Evolutionary conservation across 768 basidiomycete genomes (phyloP).

Genomic region (Scleroderma bovista): DNA sequence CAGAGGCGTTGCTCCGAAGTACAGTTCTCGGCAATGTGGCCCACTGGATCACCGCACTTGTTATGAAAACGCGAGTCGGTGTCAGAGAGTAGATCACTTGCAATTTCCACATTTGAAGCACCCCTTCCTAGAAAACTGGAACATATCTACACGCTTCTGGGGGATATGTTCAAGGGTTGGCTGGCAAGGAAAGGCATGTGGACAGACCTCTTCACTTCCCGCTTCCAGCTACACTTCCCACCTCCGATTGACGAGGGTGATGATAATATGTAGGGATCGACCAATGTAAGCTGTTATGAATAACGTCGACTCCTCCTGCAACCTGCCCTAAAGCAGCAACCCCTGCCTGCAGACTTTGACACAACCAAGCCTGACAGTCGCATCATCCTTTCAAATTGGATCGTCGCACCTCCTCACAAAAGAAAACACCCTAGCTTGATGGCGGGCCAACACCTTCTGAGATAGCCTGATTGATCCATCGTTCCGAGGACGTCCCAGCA

Average conservation of each 20-base stretch:
- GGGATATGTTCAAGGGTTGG: constrained; percentile 8
- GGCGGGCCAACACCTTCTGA: not conserved
- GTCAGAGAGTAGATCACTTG: constrained; percentile 36
- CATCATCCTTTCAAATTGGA: constrained; percentile 5
- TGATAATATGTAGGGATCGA: constrained; percentile 29
- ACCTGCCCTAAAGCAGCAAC: constrained; percentile 31
- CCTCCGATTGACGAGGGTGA: constrained; percentile 58
- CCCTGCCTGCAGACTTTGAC: too few relatives aligned
- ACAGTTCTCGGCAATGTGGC: constrained; percentile 91
- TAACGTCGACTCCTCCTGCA: constrained; percentile 8
- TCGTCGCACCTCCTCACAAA: too few relatives aligned
- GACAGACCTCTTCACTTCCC: constrained; percentile 65
- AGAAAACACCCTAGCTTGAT: constrained; percentile 10
- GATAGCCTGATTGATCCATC: constrained; percentile 6
- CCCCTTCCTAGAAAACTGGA: constrained; percentile 80
- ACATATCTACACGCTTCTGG: constrained; percentile 50
- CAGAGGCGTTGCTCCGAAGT: constrained; percentile 84
- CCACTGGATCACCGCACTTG: constrained; percentile 46
- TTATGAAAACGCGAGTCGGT: constrained; percentile 9
- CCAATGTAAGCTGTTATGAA: constrained; percentile 10
- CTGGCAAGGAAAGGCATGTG: not conserved
- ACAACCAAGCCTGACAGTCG: not conserved
- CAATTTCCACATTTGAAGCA: constrained; percentile 94
- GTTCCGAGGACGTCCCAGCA: constrained; percentile 13
- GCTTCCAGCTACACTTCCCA: constrained; percentile 67